phyloP scores from a whole-genome alignment of 768 basidiomycete genomes.

The Agrocybe praecox region DNA sequence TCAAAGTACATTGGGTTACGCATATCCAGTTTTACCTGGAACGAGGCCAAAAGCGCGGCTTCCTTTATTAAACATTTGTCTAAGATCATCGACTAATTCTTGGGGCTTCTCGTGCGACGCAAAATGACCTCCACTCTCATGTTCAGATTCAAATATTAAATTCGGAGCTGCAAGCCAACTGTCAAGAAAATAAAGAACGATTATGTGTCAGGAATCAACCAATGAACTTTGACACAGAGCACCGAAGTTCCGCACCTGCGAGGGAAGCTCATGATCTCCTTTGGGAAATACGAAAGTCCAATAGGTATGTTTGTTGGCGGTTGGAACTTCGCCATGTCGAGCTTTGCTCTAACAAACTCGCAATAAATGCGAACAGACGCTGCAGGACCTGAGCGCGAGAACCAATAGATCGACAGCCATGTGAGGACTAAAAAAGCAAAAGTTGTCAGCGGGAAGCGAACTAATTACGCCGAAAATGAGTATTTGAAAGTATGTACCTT shows the following conservation, averaged over 20 bases:
- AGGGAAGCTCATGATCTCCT: slow-evolving; percentile 34
- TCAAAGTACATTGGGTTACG: neutral
- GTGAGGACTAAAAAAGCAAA: slow-evolving; percentile 48
- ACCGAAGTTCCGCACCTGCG: slow-evolving; percentile 19
- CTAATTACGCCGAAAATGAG: neutral
- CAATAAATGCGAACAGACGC: slow-evolving; percentile 62
- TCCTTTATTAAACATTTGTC: slow-evolving; percentile 47
- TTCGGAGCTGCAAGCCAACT: slow-evolving; percentile 8
- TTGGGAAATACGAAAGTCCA: slow-evolving; percentile 49
- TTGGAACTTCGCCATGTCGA: neutral
- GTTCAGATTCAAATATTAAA: slow-evolving; percentile 47
- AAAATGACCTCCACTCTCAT: slow-evolving; percentile 60
- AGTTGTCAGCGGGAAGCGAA: no score
- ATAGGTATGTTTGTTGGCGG: slow-evolving; percentile 35
- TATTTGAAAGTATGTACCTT: slow-evolving; percentile 32
- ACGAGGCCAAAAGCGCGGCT: neutral
- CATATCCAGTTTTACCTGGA: neutral
- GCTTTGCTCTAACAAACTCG: slow-evolving; percentile 28
- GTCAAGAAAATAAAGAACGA: neutral
- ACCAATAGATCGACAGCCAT: slow-evolving; percentile 63
- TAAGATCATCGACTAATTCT: slow-evolving; percentile 48
- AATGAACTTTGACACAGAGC: neutral
- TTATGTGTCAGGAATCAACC: neutral
- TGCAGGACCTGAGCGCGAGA: slow-evolving; percentile 59
- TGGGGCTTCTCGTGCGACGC: slow-evolving; percentile 54